Percentiles rank a stretch among this genome's conserved stretches.
Conservation (phyloP, 2,329 filamentous ascomycete species). For the Basipetospora chlamydospora region DNA sequence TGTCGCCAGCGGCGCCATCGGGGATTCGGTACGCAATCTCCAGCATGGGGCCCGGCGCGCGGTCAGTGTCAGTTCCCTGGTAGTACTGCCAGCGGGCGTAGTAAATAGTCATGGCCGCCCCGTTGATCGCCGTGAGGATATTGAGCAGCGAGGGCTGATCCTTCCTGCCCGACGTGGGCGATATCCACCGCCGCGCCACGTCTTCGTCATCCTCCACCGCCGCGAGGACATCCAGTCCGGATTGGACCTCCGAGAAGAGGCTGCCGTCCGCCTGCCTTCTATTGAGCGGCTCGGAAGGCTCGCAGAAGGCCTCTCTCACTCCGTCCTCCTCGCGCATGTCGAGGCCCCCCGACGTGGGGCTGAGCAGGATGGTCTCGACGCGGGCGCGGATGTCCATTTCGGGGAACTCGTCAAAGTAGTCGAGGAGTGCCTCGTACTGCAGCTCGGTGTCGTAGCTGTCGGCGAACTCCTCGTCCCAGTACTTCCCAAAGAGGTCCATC, state of each 20-base stretch:
- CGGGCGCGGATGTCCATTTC: constrained; percentile 1
- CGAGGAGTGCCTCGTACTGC: not conserved
- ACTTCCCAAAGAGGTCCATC: not conserved
- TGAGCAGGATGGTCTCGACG: constrained; percentile 4
- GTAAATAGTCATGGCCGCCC: not conserved
- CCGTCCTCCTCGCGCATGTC: not conserved
- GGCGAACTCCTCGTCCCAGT: not conserved
- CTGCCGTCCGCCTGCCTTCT: no score
- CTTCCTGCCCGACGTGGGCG: not conserved
- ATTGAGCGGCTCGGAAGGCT: no score
- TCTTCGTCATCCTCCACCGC: not conserved
- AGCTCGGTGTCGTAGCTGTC: not conserved
- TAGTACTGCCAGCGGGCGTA: constrained; percentile 3
- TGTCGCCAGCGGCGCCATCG: not conserved
- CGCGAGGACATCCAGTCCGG: no score
- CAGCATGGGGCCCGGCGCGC: not conserved
- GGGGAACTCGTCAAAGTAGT: not conserved
- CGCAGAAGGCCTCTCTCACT: constrained; percentile 1
- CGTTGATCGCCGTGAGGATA: not conserved
- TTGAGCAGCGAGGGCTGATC: not conserved
- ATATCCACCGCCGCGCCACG: not conserved
- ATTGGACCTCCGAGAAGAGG: no score
- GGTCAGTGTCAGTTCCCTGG: not conserved
- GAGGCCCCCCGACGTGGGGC: constrained; percentile 1
- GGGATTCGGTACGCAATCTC: constrained; percentile 1